Conservation (phyloP, 371 early-diverging fungal genomes). For the Mucor ambiguus region DNA sequence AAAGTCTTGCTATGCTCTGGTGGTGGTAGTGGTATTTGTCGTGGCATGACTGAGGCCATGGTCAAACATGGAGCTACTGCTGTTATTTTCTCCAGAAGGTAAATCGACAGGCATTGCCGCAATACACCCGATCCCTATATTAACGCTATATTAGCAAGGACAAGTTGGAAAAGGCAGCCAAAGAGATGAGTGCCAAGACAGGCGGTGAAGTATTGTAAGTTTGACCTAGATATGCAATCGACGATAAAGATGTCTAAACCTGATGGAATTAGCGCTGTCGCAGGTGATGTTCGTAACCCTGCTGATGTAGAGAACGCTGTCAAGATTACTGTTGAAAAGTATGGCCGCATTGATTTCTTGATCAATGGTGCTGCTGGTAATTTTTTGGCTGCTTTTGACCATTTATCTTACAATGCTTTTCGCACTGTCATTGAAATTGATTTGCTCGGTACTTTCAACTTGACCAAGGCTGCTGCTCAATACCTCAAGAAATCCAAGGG, state of each 20-base stretch:
- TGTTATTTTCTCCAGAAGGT: slow-evolving; percentile 68
- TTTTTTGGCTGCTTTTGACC: slow-evolving; percentile 70
- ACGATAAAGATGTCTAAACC: not conserved
- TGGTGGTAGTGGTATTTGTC: slow-evolving; percentile 76
- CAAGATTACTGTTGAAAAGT: slow-evolving; percentile 60
- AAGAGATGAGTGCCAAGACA: slow-evolving; percentile 62
- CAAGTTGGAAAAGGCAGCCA: slow-evolving; percentile 71
- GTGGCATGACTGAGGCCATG: slow-evolving; percentile 80
- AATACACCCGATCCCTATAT: not conserved
- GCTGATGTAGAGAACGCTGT: slow-evolving; percentile 67
- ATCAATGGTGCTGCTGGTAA: slow-evolving; percentile 79
- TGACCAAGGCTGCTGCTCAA: slow-evolving; percentile 74
- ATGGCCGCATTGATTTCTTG: slow-evolving; percentile 71
- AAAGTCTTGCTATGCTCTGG: slow-evolving; percentile 54
- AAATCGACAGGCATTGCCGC: not conserved
- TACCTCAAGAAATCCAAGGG: slow-evolving; percentile 74
- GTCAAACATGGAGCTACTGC: slow-evolving; percentile 76
- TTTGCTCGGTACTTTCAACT: slow-evolving; percentile 68
- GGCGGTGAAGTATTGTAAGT: slow-evolving; percentile 54
- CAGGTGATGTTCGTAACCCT: slow-evolving; percentile 70
- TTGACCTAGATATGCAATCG: not conserved
- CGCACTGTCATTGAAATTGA: slow-evolving; percentile 63
- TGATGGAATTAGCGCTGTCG: slow-evolving; percentile 38
- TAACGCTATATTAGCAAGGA: slow-evolving; percentile 27
- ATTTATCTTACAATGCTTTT: slow-evolving; percentile 78